Evolutionary conservation across 2,329 filamentous ascomycete species (phyloP), one percentile per base, ranked within the genome.

Genomic region (Uncinocarpus reesii): DNA sequence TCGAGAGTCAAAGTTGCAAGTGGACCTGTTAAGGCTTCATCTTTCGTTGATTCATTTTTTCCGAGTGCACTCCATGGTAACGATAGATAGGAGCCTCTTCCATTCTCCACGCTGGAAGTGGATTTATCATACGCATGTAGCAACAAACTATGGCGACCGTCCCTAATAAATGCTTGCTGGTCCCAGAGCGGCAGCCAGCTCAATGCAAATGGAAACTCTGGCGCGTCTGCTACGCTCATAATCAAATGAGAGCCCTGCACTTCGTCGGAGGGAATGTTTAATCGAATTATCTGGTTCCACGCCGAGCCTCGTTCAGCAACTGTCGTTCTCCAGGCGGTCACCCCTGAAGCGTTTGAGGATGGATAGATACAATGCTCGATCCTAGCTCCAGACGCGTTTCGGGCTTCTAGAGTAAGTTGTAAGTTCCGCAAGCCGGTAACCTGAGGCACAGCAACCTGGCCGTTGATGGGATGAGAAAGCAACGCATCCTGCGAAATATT

Each of bases 121-220:
- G 84, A 78, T 62, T 96, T 93, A 59, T 98, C 93, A 59, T 95
- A 85, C 55, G 84, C 85, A 70, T 96, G 95, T 37, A 98, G 70
- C 1, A 93, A 71, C 42, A 95, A 70, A 2, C 80, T 80, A 62
- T 95, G 90, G 16, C 79, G 69, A 0, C 90, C 90, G 61, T 98
- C 90, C 41, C 82, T 78, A 43, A 93, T 79, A 60, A 98, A 98
- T 0, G 92, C 90, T 50, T 88, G 81, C 20, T 86, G 79, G 44
- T 90, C 85, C 92, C 93, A 98, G 1, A 98, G 73, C 0, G 92
- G 92, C 71, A 98, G 82, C 75, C 93, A 89, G 11, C 86, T 86
- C 36, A 96, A 75, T 2, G 92, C 90, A 63, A 96, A 95, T 0
- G 92, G 88, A 38, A 86, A 83, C 47, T 84, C 83, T 0, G 90